Evolutionary conservation across 2,329 filamentous ascomycete species (phyloP), one percentile per base, ranked within the genome.

Genomic region (Trichoderma breve): DNA sequence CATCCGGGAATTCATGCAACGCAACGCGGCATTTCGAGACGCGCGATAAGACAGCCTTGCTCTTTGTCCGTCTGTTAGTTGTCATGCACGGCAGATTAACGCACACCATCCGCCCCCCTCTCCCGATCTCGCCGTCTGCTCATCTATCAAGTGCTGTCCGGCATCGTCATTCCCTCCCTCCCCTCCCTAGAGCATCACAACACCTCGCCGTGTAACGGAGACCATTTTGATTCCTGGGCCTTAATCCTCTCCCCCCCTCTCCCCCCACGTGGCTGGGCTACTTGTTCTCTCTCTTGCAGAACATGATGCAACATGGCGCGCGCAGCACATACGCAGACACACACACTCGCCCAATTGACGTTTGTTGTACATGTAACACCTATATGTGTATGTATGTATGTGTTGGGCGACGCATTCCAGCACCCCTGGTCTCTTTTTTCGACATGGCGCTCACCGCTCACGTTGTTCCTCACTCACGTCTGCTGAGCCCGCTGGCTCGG

Each of bases 1-100:
- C 62, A 82, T 83, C 72, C 79, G 78, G 72, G 77, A 78, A 30
- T 82, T 81, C 73, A 80, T 83, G 78, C 80, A 78, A 75, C 80
- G 78, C 65, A 79, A 75, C 66, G 74, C 77, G 55, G 77, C 78
- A 12, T 64, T 65, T 53, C 61, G 36, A 58, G 64, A 72, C 53
- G 36, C 24, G 30, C 28, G 66, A 62, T 61, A 70, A 53, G 55
- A 15, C 39, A 30, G 28, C 7, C 28, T 70, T n/a, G 39, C 36
- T 58, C 51, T 68, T 30, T 32, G 28, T 53, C 47, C 30, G 55
- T 60, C 18, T 68, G 26, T 26, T 68, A 8, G 34, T 15, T 47
- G n/a, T 53, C 21, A 53, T 32, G 39, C 55, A 47, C 24, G 21
- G 55, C n/a, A 32, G 18, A n/a, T 60, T 60, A n/a, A 47, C 34